phyloP scores from a whole-genome alignment of 2,329 filamentous ascomycete genomes.

The Coccinonectria pachysandricola region DNA sequence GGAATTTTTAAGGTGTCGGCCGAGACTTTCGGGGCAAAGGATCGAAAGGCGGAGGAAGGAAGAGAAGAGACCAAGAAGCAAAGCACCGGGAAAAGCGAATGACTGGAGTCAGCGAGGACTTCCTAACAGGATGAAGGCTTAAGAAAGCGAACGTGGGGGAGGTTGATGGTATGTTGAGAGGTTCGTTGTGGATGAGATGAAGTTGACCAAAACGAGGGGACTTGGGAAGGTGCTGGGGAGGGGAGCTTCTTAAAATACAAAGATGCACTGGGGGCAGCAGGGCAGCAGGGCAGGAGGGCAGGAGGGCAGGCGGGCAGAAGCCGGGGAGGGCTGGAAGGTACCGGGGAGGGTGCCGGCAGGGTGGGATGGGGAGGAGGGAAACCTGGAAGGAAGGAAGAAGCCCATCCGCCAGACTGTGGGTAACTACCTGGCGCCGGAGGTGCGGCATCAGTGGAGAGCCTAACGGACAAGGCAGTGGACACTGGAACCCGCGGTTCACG shows the following conservation, averaged over 20 bases:
- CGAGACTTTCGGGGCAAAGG: slow-evolving; percentile 25
- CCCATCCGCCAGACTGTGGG: neutral
- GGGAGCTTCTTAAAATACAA: slow-evolving; percentile 22
- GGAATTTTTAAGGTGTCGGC: too few relatives aligned
- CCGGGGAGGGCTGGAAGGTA: slow-evolving; percentile 9
- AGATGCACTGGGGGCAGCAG: slow-evolving; percentile 13
- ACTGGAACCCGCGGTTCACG: too few relatives aligned
- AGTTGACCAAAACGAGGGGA: slow-evolving; percentile 19
- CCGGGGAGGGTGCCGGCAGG: slow-evolving; percentile 1
- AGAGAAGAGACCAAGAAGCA: slow-evolving; percentile 15
- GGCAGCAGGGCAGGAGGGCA: slow-evolving; percentile 8
- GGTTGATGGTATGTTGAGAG: slow-evolving; percentile 16
- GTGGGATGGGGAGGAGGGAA: neutral
- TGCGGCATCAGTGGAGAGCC: too few relatives aligned
- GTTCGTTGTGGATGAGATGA: slow-evolving; percentile 16
- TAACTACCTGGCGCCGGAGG: neutral
- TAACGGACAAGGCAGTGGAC: too few relatives aligned
- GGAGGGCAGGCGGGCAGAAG: slow-evolving; percentile 6
- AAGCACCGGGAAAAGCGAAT: slow-evolving; percentile 56
- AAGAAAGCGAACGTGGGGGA: slow-evolving; percentile 39
- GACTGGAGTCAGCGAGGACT: slow-evolving; percentile 67
- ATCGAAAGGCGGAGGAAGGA: slow-evolving; percentile 25
- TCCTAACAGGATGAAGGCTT: slow-evolving; percentile 40
- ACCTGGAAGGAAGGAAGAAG: neutral
- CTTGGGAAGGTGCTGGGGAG: slow-evolving; percentile 17